phyloP scores from a whole-genome alignment of 164 flowering plant genomes.

The Litsea cubeba region DNA sequence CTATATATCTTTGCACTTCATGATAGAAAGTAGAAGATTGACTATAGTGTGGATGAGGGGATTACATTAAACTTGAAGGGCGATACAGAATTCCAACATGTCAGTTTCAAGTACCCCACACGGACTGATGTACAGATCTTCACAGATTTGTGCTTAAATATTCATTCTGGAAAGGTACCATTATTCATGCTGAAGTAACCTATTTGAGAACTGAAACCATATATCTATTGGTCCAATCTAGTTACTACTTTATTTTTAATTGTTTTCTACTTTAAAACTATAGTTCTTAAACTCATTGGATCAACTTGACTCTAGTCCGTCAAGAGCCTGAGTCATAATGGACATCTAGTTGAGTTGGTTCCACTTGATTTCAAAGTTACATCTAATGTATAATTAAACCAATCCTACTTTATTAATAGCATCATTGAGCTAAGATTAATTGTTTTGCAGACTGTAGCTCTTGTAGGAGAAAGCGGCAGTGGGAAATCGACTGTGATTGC shows the following conservation, averaged over 20 bases:
- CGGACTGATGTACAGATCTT: constrained; percentile 50
- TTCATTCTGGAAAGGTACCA: constrained; percentile 48
- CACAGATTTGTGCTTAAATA: constrained; percentile 34
- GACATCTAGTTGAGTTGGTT: neutral
- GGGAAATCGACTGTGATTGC: constrained; percentile 46
- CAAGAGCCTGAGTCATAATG: neutral
- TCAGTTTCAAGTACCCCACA: constrained; percentile 45
- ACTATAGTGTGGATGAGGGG: constrained; percentile 43
- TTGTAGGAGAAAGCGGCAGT: constrained; percentile 26
- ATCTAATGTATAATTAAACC: neutral
- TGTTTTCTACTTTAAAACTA: neutral
- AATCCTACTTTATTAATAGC: neutral
- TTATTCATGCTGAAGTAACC: neutral
- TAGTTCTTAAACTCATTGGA: neutral
- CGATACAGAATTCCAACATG: constrained; percentile 37
- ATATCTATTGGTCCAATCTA: neutral
- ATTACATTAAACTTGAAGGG: constrained; percentile 33
- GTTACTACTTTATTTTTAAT: too few relatives aligned
- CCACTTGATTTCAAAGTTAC: neutral
- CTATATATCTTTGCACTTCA: constrained; percentile 44
- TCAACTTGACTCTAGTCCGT: neutral
- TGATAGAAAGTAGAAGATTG: constrained; percentile 46
- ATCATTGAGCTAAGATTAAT: neutral
- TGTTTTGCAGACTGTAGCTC: constrained; percentile 17
- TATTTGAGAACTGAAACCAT: neutral